Percentiles rank a stretch among this genome's conserved stretches.
These are phyloP conservation scores for Colletotrichum shisoi DNA, from an alignment of 2,329 filamentous ascomycete species.

Conservation along the genomic window DNA sequence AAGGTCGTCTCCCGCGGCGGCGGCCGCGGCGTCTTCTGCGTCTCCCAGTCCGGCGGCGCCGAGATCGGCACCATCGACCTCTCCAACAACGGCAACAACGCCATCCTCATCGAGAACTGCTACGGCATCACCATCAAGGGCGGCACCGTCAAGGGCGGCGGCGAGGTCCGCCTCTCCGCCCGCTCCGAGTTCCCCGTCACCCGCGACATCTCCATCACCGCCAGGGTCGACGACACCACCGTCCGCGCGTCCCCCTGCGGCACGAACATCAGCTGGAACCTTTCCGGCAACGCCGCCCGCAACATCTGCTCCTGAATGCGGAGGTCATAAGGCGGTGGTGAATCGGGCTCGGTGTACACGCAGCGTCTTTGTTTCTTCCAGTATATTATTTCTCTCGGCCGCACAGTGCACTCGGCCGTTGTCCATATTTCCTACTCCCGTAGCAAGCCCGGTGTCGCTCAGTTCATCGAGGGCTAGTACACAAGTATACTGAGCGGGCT, in stretches of 20 bases:
- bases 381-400: constrained; percentile 15
- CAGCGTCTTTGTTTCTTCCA: constrained; percentile 8
- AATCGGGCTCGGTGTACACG: not conserved
- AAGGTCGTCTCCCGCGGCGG: constrained; percentile 64
- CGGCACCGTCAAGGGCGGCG: constrained; percentile 62
- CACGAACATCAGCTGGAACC: constrained; percentile 59
- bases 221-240: constrained; percentile 58
- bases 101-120: constrained; percentile 67
- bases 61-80: constrained; percentile 60
- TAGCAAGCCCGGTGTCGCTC: not conserved
- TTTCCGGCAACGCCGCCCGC: constrained; percentile 56
- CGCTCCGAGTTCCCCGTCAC: constrained; percentile 63
- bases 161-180: constrained; percentile 63
- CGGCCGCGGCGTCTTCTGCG: constrained; percentile 65
- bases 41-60: constrained; percentile 63
- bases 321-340: not conserved
- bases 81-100: constrained; percentile 62
- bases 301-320: constrained; percentile 51
- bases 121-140: constrained; percentile 61
- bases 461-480: not conserved
- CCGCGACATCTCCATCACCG: constrained; percentile 58
- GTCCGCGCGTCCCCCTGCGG: constrained; percentile 64
- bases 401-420: not conserved
- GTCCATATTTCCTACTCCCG: not conserved
- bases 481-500: not conserved